Percentiles rank a stretch among this genome's conserved stretches.
Evolutionary conservation across 1,139 yeast genomes (phyloP).

Genomic region (Candida tropicalis): DNA sequence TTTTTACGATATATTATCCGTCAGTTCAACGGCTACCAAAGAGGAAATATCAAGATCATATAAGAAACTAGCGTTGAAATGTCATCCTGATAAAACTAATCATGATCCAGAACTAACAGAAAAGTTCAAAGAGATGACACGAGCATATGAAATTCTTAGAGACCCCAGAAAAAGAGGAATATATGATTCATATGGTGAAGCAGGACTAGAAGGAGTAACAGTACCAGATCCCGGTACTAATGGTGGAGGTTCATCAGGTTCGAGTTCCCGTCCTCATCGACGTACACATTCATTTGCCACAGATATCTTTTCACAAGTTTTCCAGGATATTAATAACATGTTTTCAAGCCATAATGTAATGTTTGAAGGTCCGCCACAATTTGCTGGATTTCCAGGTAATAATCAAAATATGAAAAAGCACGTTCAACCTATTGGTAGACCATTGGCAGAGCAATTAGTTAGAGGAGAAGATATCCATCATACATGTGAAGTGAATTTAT

Average conservation of each 20-base stretch:
- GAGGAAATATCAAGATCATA: conserved; percentile 47
- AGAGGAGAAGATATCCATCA: conserved; percentile 47
- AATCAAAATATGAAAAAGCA: conserved; percentile 21
- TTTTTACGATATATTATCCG: conserved; percentile 41
- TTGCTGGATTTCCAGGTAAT: conserved; percentile 2
- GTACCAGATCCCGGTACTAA: conserved; percentile 16
- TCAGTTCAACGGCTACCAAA: conserved; percentile 34
- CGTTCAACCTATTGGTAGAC: conserved; percentile 25
- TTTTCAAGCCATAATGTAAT: conserved; percentile 23
- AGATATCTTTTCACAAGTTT: conserved; percentile 43
- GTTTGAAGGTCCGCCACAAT: conserved; percentile 8
- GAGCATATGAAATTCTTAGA: conserved; percentile 45
- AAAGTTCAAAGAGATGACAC: conserved; percentile 44
- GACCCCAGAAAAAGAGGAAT: conserved; percentile 33
- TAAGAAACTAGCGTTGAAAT: conserved; percentile 42
- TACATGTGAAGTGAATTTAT: conserved; percentile 37
- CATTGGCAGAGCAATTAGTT: conserved; percentile 15
- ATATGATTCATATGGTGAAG: conserved; percentile 43
- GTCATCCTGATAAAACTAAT: conserved; percentile 52
- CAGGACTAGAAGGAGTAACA: conserved; percentile 38
- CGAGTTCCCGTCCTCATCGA: conserved; percentile 6
- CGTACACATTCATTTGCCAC: conserved; percentile 19
- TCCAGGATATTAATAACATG: conserved; percentile 38
- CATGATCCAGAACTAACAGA: conserved; percentile 48
- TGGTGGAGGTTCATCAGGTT: conserved; percentile 11